These are phyloP conservation scores for Cryptococcus sp. DNA, from an alignment of 1,284 basidiomycete species.

Conservation along the genomic window DNA sequence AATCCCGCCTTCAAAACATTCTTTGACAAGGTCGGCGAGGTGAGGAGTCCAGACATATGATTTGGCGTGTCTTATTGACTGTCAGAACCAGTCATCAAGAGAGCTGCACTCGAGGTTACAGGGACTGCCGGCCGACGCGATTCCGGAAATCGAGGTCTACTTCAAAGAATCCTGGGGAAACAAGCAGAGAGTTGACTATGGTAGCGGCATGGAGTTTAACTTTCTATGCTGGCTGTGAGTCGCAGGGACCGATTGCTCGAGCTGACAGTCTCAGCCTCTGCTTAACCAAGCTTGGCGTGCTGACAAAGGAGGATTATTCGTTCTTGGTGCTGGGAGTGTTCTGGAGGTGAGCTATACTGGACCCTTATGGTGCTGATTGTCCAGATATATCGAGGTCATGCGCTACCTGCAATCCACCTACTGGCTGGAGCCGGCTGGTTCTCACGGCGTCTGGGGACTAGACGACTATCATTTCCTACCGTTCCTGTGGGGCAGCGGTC, in stretches of 20 bases:
- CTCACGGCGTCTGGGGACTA: slow-evolving; percentile 96
- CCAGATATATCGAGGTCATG: slow-evolving; percentile 85
- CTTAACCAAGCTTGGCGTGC: slow-evolving; percentile 70
- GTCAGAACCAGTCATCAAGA: slow-evolving; percentile 25
- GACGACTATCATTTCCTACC: slow-evolving; percentile 98
- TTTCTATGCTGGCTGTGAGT: slow-evolving; percentile 95
- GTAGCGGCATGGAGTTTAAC: slow-evolving; percentile 98
- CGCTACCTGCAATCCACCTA: slow-evolving; percentile 87
- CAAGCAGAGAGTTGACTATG: slow-evolving; percentile 90
- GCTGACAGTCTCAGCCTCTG: slow-evolving; percentile 64
- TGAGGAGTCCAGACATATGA: slow-evolving; percentile 44
- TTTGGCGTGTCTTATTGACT: background rate
- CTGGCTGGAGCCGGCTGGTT: slow-evolving; percentile 97
- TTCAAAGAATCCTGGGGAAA: slow-evolving; percentile 91
- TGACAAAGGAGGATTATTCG: slow-evolving; percentile 68
- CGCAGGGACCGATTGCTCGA: background rate
- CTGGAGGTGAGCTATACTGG: slow-evolving; percentile 66
- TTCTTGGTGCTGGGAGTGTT: slow-evolving; percentile 84
- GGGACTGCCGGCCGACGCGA: slow-evolving; percentile 61
- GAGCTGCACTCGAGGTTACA: slow-evolving; percentile 61
- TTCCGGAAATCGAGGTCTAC: slow-evolving; percentile 73
- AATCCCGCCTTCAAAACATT: slow-evolving; percentile 95
- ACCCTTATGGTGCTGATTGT: background rate
- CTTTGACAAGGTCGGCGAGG: slow-evolving; percentile 77
- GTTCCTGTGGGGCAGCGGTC: slow-evolving; percentile 82